Percentiles rank a stretch among this genome's conserved stretches.
phyloP scores from a whole-genome alignment of 2,329 filamentous ascomycete species.

The Colletotrichum viniferum region DNA sequence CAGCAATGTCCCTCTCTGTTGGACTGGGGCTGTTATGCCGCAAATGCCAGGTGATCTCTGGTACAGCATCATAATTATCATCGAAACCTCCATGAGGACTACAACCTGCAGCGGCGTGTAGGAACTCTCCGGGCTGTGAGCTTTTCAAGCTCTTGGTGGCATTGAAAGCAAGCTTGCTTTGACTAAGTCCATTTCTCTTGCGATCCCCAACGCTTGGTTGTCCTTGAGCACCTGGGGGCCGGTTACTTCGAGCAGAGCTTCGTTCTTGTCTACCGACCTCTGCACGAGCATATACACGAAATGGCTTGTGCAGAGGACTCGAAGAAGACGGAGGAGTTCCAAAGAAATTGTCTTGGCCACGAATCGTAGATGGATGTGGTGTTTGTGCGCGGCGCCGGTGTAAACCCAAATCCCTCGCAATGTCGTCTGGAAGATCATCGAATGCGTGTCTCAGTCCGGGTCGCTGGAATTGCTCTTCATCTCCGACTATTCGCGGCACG shows the following conservation, averaged over 20 bases:
- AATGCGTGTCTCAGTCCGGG: neutral
- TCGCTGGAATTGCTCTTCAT: neutral
- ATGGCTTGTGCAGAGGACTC: neutral
- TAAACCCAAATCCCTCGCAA: neutral
- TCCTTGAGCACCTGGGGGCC: neutral
- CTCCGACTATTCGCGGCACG: neutral
- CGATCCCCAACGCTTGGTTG: neutral
- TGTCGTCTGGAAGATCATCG: neutral
- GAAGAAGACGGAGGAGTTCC: conserved; percentile 11
- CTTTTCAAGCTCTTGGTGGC: neutral
- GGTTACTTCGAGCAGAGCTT: neutral
- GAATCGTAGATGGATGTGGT: neutral
- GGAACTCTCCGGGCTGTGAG: neutral
- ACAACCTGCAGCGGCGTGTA: neutral
- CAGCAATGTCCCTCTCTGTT: neutral
- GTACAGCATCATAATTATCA: neutral
- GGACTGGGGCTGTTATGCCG: neutral
- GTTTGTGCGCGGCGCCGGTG: neutral
- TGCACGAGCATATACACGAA: neutral
- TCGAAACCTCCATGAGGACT: neutral
- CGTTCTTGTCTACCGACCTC: neutral
- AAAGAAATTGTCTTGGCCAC: neutral
- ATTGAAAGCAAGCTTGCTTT: neutral
- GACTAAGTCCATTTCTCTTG: neutral
- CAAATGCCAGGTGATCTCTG: neutral